Evolutionary conservation across 768 basidiomycete genomes (phyloP).

Genomic region (Hortiboletus campestris): DNA sequence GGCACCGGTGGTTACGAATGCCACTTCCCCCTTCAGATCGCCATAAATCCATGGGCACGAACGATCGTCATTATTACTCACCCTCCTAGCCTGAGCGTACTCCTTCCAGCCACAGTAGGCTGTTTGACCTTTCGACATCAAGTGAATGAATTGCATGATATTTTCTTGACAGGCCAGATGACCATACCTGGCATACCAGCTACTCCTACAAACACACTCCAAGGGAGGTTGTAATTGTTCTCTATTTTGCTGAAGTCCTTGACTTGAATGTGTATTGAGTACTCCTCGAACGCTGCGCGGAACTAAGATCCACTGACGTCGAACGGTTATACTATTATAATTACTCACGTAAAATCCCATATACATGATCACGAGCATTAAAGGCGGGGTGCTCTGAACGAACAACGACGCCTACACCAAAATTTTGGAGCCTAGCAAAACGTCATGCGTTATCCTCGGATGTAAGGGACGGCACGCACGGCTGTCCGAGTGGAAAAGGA

Average conservation of each 20-base stretch:
- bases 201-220: slow-evolving; percentile 30
- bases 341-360: slow-evolving; percentile 31
- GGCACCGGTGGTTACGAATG: slow-evolving; percentile 44
- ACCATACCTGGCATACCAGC: slow-evolving; percentile 30
- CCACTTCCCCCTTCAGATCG: slow-evolving; percentile 41
- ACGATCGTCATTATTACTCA: slow-evolving; percentile 8
- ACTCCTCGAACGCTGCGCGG: slow-evolving; percentile 28
- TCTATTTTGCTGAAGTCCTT: slow-evolving; percentile 13
- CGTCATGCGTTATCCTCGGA: not conserved
- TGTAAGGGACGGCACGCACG: slow-evolving; percentile 2
- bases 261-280: not conserved
- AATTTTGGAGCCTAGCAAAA: slow-evolving; percentile 23
- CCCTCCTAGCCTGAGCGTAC: slow-evolving; percentile 20
- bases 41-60: not conserved
- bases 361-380: slow-evolving; percentile 3
- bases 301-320: slow-evolving; percentile 42
- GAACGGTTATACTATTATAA: slow-evolving; percentile 34
- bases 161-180: slow-evolving; percentile 6
- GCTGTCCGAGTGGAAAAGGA: slow-evolving; percentile 14
- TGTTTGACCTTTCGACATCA: slow-evolving; percentile 22
- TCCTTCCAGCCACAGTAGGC: slow-evolving; percentile 20
- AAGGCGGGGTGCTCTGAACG: slow-evolving; percentile 12
- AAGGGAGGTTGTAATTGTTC: slow-evolving; percentile 30
- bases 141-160: not conserved
- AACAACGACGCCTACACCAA: slow-evolving; percentile 38